Percentiles rank a stretch among this genome's conserved stretches.
Evolutionary conservation across 73 alveolate genomes (phyloP).

Genomic region (Tetrahymena borealis): DNA sequence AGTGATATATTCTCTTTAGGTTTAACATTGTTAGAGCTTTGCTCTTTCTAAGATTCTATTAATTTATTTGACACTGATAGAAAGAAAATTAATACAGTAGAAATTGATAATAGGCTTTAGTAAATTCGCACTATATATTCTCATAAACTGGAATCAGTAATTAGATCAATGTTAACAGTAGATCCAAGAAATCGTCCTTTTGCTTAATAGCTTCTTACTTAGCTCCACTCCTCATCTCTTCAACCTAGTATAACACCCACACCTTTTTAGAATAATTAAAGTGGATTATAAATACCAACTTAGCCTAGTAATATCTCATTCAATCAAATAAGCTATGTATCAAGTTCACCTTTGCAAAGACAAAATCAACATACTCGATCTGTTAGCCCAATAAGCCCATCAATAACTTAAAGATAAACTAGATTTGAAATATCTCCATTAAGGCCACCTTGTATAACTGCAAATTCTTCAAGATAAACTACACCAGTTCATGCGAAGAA

Average conservation of each 20-base stretch:
- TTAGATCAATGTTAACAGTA: not conserved
- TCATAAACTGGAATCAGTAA: not conserved
- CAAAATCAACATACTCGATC: too few species aligned
- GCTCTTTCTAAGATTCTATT: not conserved
- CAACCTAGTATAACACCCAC: not conserved
- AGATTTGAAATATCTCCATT: too few species aligned
- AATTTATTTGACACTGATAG: not conserved
- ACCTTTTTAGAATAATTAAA: not conserved
- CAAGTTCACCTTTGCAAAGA: too few species aligned
- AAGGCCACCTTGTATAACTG: too few species aligned
- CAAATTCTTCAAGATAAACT: too few species aligned
- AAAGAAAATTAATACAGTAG: not conserved
- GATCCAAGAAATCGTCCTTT: not conserved
- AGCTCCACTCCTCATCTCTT: not conserved
- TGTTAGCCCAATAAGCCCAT: too few species aligned
- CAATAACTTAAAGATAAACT: too few species aligned
- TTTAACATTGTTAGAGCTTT: not conserved
- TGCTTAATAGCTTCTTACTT: not conserved
- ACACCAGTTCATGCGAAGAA: too few species aligned
- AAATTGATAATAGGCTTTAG: not conserved
- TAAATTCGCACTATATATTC: not conserved
- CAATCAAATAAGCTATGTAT: too few species aligned
- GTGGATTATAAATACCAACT: too few species aligned
- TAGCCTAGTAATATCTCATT: too few species aligned
- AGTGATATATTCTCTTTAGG: not conserved